phyloP scores from a whole-genome alignment of 78 protist genomes.

The Acrasis kona region DNA sequence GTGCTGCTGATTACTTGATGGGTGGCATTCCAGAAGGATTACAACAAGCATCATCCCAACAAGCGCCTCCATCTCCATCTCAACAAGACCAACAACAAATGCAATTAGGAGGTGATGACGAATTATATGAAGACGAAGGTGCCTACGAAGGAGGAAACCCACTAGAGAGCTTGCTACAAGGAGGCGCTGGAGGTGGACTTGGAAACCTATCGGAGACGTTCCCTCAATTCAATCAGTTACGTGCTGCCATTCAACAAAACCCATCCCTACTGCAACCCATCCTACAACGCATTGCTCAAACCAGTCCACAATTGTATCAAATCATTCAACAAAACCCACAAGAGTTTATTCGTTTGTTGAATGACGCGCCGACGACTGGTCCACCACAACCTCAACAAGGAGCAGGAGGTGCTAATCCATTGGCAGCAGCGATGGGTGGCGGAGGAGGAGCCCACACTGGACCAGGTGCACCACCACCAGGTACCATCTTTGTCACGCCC shows the following conservation, averaged over 20 bases:
- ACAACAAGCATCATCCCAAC: not conserved
- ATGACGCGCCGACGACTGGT: too few species aligned
- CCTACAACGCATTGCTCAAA: not conserved
- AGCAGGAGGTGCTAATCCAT: not conserved
- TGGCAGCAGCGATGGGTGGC: not conserved
- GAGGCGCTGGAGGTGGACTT: too few species aligned
- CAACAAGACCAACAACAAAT: not conserved
- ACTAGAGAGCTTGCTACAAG: not conserved
- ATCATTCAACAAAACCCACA: not conserved
- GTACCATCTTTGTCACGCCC: constrained; percentile 23
- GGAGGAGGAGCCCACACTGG: not conserved
- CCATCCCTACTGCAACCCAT: not conserved
- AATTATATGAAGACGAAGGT: too few species aligned
- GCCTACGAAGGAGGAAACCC: not conserved
- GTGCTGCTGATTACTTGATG: constrained; percentile 74
- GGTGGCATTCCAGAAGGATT: constrained; percentile 14
- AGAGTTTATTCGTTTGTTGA: not conserved
- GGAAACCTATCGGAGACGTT: too few species aligned
- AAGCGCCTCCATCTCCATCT: constrained; percentile 6
- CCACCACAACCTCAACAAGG: not conserved
- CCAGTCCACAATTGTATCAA: not conserved
- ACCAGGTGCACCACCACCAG: constrained; percentile 2
- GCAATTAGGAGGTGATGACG: too few species aligned
- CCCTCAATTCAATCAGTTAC: not conserved
- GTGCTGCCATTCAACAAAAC: not conserved